phyloP scores from a whole-genome alignment of 116 monocot genomes.

The Zostera marina region DNA sequence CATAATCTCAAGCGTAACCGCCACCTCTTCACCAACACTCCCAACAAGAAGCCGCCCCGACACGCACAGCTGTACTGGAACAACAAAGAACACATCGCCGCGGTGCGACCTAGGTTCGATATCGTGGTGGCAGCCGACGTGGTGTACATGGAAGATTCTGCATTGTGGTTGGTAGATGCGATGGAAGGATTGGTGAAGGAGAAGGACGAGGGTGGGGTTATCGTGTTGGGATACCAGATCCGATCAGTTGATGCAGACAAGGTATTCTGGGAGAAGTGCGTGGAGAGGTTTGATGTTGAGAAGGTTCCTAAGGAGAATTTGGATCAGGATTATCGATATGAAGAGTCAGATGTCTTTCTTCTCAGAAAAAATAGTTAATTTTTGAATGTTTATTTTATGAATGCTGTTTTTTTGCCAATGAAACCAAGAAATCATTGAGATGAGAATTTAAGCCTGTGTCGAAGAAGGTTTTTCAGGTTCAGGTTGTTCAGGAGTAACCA shows the following conservation, averaged over 20 bases:
- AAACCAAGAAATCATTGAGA: not conserved
- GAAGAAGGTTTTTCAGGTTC: not conserved
- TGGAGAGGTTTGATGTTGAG: slow-evolving; percentile 30
- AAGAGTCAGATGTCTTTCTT: slow-evolving; percentile 77
- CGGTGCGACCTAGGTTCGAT: slow-evolving; percentile 49
- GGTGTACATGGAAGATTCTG: slow-evolving; percentile 84
- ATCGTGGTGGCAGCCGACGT: slow-evolving; percentile 88
- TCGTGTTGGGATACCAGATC: slow-evolving; percentile 82
- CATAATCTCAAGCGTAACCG: slow-evolving; percentile 87
- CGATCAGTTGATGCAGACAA: slow-evolving; percentile 72
- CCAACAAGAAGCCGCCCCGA: slow-evolving; percentile 21
- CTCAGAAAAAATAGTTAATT: slow-evolving; percentile 26
- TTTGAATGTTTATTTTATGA: not conserved
- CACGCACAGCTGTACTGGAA: slow-evolving; percentile 74
- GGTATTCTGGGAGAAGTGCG: slow-evolving; percentile 62
- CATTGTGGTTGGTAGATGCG: slow-evolving; percentile 41
- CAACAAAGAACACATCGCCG: slow-evolving; percentile 34
- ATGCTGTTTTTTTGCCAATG: not conserved
- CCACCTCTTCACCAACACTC: slow-evolving; percentile 18
- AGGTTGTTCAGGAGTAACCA: not conserved
- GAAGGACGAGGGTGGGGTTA: slow-evolving; percentile 25
- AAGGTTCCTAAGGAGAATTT: slow-evolving; percentile 67
- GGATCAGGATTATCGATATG: slow-evolving; percentile 75
- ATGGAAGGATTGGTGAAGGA: slow-evolving; percentile 50
- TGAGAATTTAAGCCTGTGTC: too few species aligned